Evolutionary conservation across 2,329 filamentous ascomycete species (phyloP).

Genomic region (Fusarium pseudocircinatum): DNA sequence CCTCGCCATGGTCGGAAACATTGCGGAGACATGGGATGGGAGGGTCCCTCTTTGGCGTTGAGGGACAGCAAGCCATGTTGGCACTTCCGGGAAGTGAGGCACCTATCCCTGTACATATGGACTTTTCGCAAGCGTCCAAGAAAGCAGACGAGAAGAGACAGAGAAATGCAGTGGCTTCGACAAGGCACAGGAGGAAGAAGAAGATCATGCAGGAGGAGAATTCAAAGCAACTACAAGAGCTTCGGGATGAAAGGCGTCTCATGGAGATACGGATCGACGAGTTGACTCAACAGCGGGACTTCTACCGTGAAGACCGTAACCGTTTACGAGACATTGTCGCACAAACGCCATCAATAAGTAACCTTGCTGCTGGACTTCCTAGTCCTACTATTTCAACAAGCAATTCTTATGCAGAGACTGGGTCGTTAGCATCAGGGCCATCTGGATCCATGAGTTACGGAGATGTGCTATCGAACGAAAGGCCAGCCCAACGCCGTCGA

Average conservation of each 20-base stretch:
- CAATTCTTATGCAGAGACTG: slow-evolving; percentile 51
- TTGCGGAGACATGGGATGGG: slow-evolving; percentile 45
- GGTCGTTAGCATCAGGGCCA: slow-evolving; percentile 45
- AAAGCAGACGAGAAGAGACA: slow-evolving; percentile 87
- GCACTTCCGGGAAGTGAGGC: slow-evolving; percentile 51
- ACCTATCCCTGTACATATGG: slow-evolving; percentile 71
- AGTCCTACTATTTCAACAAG: slow-evolving; percentile 57
- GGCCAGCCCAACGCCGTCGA: slow-evolving; percentile 57
- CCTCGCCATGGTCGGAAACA: slow-evolving; percentile 47
- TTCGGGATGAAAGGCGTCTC: slow-evolving; percentile 76
- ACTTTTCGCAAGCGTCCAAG: slow-evolving; percentile 83
- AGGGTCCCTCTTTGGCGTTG: slow-evolving; percentile 40
- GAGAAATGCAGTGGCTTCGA: slow-evolving; percentile 86
- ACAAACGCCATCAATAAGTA: slow-evolving; percentile 65
- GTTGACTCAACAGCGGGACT: slow-evolving; percentile 62
- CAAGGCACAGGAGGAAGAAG: slow-evolving; percentile 80
- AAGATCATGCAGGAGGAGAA: slow-evolving; percentile 85
- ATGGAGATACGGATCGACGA: slow-evolving; percentile 64
- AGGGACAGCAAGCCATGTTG: slow-evolving; percentile 53
- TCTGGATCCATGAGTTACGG: slow-evolving; percentile 48
- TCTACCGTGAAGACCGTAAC: slow-evolving; percentile 78
- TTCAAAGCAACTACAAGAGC: slow-evolving; percentile 71
- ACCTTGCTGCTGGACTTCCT: slow-evolving; percentile 62
- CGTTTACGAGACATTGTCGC: slow-evolving; percentile 73
- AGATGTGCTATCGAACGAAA: slow-evolving; percentile 57